A percentile compares a stretch with the other conserved stretches of the same genome.
phyloP scores from a whole-genome alignment of 2,329 filamentous ascomycete species.

The Xylaria arbuscula region DNA sequence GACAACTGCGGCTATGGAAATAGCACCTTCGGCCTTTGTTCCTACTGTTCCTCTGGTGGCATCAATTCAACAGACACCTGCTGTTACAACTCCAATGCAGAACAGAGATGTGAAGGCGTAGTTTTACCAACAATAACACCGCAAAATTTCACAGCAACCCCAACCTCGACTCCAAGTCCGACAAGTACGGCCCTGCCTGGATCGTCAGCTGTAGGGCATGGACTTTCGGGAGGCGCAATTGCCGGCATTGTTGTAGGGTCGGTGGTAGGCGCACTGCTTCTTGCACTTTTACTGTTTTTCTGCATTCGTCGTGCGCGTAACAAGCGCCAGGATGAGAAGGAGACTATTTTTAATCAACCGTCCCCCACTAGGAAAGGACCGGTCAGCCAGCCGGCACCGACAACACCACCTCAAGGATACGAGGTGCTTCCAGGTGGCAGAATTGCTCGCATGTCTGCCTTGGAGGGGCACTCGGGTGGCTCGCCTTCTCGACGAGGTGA shows the following conservation, averaged over 20 bases:
- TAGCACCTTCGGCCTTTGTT: slow-evolving; percentile 80
- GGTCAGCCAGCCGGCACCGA: slow-evolving; percentile 53
- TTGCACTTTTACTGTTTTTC: slow-evolving; percentile 77
- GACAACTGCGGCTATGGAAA: slow-evolving; percentile 86
- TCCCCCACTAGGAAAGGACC: slow-evolving; percentile 72
- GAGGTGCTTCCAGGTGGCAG: slow-evolving; percentile 86
- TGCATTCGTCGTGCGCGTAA: slow-evolving; percentile 67
- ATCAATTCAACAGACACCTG: slow-evolving; percentile 95
- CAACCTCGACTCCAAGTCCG: slow-evolving; percentile 60
- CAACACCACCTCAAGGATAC: slow-evolving; percentile 63
- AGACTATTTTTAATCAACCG: slow-evolving; percentile 89
- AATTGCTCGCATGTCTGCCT: slow-evolving; percentile 93
- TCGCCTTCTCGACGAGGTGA: slow-evolving; percentile 66
- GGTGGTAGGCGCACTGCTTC: slow-evolving; percentile 74
- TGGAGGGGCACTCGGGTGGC: slow-evolving; percentile 79
- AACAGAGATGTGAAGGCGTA: slow-evolving; percentile 79
- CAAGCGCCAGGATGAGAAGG: slow-evolving; percentile 68
- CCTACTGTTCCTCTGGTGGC: slow-evolving; percentile 85
- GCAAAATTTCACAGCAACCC: slow-evolving; percentile 65
- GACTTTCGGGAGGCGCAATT: slow-evolving; percentile 84
- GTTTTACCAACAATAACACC: slow-evolving; percentile 79
- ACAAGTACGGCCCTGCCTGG: slow-evolving; percentile 49
- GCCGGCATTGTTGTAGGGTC: slow-evolving; percentile 90
- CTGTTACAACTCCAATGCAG: slow-evolving; percentile 84
- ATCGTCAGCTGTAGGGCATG: slow-evolving; percentile 47